Evolutionary conservation across 768 basidiomycete species (phyloP), one percentile per base, ranked within the genome.

Genomic region (Mycena leptocephala): DNA sequence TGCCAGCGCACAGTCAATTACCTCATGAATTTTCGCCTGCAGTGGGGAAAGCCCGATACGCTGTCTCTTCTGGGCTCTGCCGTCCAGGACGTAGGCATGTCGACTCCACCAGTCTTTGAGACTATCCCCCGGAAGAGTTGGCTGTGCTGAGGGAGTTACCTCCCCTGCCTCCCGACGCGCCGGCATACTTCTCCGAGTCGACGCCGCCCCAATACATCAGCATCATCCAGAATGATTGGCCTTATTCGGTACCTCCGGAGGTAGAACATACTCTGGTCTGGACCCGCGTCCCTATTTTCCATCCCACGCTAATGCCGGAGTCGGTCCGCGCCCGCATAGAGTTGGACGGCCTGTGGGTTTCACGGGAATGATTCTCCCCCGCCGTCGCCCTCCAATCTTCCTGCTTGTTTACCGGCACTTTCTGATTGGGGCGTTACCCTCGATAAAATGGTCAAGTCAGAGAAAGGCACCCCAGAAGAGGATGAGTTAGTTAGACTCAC

Each of bases 141-240:
- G 39, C 72, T 30, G 66, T 77, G 32, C 70, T 26, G 26, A 75
- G 76, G 14, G 70, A 28, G 58, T 63, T 85, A 11, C 84, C 85
- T 22, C 79, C 83, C 13, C 80, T 88, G 20, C 86, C 83, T 32
- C 70, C 78, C 8, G 80, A 85, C 67, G 82, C 84, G 3, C 92
- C 91, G 9, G 84, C 87, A 16, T 95, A 94, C 82, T 96, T 97
- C 83, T 92, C 88, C 37, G 90, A 89, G 16, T 87, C 93, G 76
- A 92, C 92, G 11, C 90, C 93, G 0, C 78, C 87, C 16, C 85
- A 91, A 41, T 85, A 91, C 66, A 85, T 95, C 77, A 94, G 92
- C 79, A 92, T 96, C 75, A 94, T 94, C 58, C 92, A 87, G 79
- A 96, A 96, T 80, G 95, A 96, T 81, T 97, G 96, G 96, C 96